Percentiles rank a stretch among this genome's conserved stretches.
These are phyloP conservation scores for Macrolepiota fuliginosa DNA, from an alignment of 768 basidiomycete genomes.

Conservation along the genomic window DNA sequence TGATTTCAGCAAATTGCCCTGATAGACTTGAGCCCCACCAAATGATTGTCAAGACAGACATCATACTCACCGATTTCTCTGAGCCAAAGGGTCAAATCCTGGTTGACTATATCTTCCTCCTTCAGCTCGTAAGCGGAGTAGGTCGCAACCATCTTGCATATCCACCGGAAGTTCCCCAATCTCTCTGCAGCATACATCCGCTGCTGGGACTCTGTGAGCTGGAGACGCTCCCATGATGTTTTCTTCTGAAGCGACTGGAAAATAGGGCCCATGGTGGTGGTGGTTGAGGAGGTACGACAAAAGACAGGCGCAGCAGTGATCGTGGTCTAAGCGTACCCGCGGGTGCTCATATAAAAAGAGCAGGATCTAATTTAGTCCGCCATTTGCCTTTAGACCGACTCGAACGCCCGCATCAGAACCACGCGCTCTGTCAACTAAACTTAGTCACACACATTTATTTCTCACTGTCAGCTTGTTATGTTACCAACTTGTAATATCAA, in stretches of 20 bases:
- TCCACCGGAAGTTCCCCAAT: constrained; percentile 54
- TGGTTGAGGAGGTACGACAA: background rate
- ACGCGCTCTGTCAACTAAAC: background rate
- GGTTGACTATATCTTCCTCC: constrained; percentile 35
- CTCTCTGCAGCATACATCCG: constrained; percentile 52
- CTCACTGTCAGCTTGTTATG: background rate
- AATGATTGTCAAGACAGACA: background rate
- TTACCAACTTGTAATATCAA: background rate
- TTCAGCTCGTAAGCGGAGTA: constrained; percentile 42
- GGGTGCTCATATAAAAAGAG: background rate
- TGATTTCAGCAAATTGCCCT: constrained; percentile 58
- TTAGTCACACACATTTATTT: background rate
- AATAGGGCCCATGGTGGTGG: constrained; percentile 2
- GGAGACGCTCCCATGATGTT: background rate
- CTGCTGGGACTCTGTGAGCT: constrained; percentile 39
- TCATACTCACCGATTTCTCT: constrained; percentile 39
- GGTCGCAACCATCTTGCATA: constrained; percentile 45
- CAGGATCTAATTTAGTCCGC: background rate
- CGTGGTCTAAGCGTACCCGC: background rate
- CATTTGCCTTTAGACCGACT: constrained; percentile 1
- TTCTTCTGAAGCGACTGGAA: constrained; percentile 1
- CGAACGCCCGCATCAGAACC: background rate
- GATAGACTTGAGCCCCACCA: constrained; percentile 2
- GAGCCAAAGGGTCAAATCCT: constrained; percentile 36
- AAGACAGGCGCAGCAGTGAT: background rate